These are phyloP conservation scores for Fragaria nilgerrensis DNA, from an alignment of 306 rosid species.

Conservation along the genomic window DNA sequence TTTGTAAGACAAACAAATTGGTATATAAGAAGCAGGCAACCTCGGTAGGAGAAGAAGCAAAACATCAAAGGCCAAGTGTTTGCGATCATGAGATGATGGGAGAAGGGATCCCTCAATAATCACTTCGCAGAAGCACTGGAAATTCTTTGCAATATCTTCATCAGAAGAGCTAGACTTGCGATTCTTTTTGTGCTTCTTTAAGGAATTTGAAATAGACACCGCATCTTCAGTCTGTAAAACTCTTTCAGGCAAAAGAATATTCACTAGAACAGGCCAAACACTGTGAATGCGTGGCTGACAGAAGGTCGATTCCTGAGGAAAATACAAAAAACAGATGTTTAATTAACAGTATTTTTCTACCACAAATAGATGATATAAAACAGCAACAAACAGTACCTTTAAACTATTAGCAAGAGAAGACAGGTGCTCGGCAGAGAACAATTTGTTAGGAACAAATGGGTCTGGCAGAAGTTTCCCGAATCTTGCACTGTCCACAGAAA, in stretches of 20 bases:
- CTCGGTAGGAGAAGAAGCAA: constrained; percentile 69
- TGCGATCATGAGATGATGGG: constrained; percentile 95
- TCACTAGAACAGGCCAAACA: constrained; percentile 80
- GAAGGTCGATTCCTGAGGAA: constrained; percentile 85
- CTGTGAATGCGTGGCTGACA: constrained; percentile 93
- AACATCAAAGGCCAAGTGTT: constrained; percentile 79
- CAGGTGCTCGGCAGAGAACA: constrained; percentile 66
- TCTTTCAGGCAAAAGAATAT: constrained; percentile 62
- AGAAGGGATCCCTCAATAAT: constrained; percentile 89
- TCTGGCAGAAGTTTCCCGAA: constrained; percentile 67
- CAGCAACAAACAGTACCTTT: constrained; percentile 49
- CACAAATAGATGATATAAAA: neutral
- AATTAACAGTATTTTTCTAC: constrained; percentile 1
- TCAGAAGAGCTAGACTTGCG: constrained; percentile 78
- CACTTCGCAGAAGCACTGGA: constrained; percentile 66
- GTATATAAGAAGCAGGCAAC: constrained; percentile 74
- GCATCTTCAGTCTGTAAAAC: constrained; percentile 68
- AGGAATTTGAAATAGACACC: constrained; percentile 58
- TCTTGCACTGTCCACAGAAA: constrained; percentile 40
- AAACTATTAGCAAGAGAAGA: constrained; percentile 66
- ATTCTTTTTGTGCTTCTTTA: constrained; percentile 79
- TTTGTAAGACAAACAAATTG: constrained; percentile 66
- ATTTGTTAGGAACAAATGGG: constrained; percentile 58
- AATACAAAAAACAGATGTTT: constrained; percentile 18
- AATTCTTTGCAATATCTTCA: constrained; percentile 64